Evolutionary conservation across 164 flowering plant species (phyloP).

Genomic region (Santalum album): DNA sequence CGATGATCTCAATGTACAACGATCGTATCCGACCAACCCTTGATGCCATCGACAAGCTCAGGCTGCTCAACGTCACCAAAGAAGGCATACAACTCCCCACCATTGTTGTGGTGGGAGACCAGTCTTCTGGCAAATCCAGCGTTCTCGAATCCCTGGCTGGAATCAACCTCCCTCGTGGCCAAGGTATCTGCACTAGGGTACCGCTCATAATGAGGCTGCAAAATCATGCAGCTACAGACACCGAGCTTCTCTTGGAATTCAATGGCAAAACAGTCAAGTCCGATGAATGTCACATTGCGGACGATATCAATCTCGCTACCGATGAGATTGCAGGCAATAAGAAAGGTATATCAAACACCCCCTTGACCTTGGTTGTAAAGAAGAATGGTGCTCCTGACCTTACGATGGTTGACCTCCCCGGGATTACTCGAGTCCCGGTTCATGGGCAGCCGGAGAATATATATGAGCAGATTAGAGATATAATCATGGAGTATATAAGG

Average conservation of each 20-base stretch:
- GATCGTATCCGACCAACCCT: neutral
- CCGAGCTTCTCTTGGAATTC: conserved; percentile 14
- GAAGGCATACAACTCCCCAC: conserved; percentile 3
- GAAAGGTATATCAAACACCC: conserved; percentile 29
- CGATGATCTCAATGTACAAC: neutral
- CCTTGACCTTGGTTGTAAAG: conserved; percentile 28
- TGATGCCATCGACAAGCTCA: neutral
- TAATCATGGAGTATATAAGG: conserved; percentile 32
- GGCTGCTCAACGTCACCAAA: neutral
- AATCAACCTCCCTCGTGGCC: conserved; percentile 7
- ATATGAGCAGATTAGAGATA: conserved; percentile 32
- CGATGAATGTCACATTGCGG: conserved; percentile 15
- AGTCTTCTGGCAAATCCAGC: conserved; percentile 1
- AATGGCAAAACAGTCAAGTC: conserved; percentile 15
- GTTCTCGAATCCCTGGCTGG: conserved; percentile 2
- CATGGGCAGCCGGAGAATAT: conserved; percentile 43
- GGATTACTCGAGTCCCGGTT: conserved; percentile 44
- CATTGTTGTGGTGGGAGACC: conserved; percentile 3
- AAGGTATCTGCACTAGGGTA: conserved; percentile 14
- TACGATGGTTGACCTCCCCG: conserved; percentile 37
- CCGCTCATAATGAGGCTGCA: conserved; percentile 19
- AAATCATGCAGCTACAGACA: neutral
- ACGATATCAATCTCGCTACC: conserved; percentile 24
- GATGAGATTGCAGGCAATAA: conserved; percentile 28
- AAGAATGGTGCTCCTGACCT: conserved; percentile 31